Base-by-base conservation (phyloP, 1,284 basidiomycete genomes). In the Vanrija sp. region DNA sequence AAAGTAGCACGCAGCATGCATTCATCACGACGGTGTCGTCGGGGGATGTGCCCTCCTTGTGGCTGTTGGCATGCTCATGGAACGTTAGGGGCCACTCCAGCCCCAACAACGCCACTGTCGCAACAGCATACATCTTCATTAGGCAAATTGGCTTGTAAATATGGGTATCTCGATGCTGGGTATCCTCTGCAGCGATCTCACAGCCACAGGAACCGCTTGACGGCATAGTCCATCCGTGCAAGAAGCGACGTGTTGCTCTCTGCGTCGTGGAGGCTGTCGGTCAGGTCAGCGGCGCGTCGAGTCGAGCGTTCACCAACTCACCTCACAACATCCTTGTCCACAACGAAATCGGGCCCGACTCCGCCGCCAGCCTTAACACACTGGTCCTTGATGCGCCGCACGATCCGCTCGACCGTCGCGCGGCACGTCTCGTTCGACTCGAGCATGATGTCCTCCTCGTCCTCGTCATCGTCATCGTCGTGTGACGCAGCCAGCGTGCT, bases 181-280 rank as follows among this genome's bases (percentile, higher is more conserved):
- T 42, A n/a, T 42, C 16, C 18, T 15, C 40, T 18, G 40, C 12
- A n/a, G 40, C 40, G 21, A 58, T 28, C 28, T 28, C 60, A 75
- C 48, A 93, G 76, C 91, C 91, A 94, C 58, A 93, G 75, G 68
- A 93, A 78, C 61, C 90, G 80, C 80, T 93, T 94, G 58, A 93
- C 80, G 1, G 88, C 88, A 71, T 93, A 91, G 71, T 94, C 91
- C 83, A 93, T 87, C 78, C 91, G 89, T 9, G 89, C 84, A 70
- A 89, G 87, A 61, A 93, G 79, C 55, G 84, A 88, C 3, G 89
- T 93, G 78, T 86, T 84, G 57, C 83, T 82, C 73, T 87, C 85
- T 1, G 91, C 91, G 62, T 95, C 90, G 5, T 81, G 80, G 64
- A 92, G 73, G 65, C 89, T 91, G 55, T 49, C 7, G 6, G 6